phyloP scores from a whole-genome alignment of 768 basidiomycete species.

The Russula lepida region DNA sequence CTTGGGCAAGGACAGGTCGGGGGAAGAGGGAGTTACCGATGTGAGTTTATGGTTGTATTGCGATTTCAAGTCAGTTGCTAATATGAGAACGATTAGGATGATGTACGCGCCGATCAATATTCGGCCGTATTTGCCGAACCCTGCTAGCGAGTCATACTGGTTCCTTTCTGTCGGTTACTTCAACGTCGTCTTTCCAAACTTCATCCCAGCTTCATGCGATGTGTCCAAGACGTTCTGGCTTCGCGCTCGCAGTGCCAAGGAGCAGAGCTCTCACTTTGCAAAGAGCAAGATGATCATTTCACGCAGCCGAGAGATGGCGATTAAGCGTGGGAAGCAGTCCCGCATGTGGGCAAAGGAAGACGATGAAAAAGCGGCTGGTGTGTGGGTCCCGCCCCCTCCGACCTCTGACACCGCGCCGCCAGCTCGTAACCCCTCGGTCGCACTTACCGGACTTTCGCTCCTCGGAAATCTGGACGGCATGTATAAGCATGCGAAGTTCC shows the following conservation, averaged over 20 bases:
- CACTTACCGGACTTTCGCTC: conserved; percentile 71
- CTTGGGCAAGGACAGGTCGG: conserved; percentile 50
- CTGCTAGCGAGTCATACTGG: conserved; percentile 60
- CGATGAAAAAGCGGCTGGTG: conserved; percentile 48
- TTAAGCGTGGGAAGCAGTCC: conserved; percentile 50
- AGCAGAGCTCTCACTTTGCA: conserved; percentile 56
- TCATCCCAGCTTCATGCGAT: conserved; percentile 41
- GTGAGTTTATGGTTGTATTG: conserved; percentile 30
- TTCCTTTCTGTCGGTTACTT: conserved; percentile 76
- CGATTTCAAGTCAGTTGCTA: background rate
- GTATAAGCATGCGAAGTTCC: conserved; percentile 60
- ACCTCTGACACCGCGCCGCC: conserved; percentile 12
- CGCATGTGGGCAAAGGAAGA: conserved; percentile 69
- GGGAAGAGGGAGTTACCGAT: conserved; percentile 44
- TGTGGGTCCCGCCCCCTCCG: conserved; percentile 30
- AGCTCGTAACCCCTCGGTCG: conserved; percentile 39
- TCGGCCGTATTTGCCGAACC: conserved; percentile 42
- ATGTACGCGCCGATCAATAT: conserved; percentile 84
- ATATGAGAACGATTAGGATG: conserved; percentile 37
- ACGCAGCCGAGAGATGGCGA: conserved; percentile 57
- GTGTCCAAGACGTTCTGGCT: conserved; percentile 56
- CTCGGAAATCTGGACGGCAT: conserved; percentile 80
- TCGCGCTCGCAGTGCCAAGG: conserved; percentile 58
- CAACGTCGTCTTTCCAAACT: conserved; percentile 71
- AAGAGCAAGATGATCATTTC: conserved; percentile 55